Evolutionary conservation across 1,139 yeast species (phyloP).

Genomic region (Lodderomyces theae): DNA sequence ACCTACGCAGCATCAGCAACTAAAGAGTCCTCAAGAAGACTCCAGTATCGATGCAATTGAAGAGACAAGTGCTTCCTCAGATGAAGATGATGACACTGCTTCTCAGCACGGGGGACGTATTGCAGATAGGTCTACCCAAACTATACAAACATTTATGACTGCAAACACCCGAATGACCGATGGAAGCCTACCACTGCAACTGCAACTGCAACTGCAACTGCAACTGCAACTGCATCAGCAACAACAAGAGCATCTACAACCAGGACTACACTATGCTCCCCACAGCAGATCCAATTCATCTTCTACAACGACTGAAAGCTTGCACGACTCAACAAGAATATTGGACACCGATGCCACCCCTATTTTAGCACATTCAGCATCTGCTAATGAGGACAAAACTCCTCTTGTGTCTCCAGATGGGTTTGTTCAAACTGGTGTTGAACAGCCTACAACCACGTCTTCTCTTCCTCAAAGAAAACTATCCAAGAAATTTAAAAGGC

Average conservation of each 20-base stretch:
- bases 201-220: no score
- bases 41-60: neutral
- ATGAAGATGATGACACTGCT: neutral
- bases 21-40: neutral
- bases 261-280: neutral
- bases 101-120: constrained; percentile 4
- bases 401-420: constrained; percentile 24
- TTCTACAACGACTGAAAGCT: constrained; percentile 33
- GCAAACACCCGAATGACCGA: constrained; percentile 17
- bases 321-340: constrained; percentile 16
- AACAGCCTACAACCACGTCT: constrained; percentile 5
- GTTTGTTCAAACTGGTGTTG: constrained; percentile 6
- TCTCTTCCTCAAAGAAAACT: constrained; percentile 37
- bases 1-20: constrained; percentile 1
- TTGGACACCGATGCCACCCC: constrained; percentile 34
- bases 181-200: neutral
- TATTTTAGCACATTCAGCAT: constrained; percentile 16
- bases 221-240: no score
- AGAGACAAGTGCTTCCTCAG: constrained; percentile 2
- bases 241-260: no score
- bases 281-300: constrained; percentile 15
- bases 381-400: constrained; percentile 25
- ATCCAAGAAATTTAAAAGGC: constrained; percentile 37
- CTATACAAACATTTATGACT: constrained; percentile 27
- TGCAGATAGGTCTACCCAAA: constrained; percentile 25